Percentiles rank a stretch among this genome's conserved stretches.
These are phyloP conservation scores for Tritrichomonas foetus DNA, from an alignment of 208 protist genomes.

Conservation along the genomic window DNA sequence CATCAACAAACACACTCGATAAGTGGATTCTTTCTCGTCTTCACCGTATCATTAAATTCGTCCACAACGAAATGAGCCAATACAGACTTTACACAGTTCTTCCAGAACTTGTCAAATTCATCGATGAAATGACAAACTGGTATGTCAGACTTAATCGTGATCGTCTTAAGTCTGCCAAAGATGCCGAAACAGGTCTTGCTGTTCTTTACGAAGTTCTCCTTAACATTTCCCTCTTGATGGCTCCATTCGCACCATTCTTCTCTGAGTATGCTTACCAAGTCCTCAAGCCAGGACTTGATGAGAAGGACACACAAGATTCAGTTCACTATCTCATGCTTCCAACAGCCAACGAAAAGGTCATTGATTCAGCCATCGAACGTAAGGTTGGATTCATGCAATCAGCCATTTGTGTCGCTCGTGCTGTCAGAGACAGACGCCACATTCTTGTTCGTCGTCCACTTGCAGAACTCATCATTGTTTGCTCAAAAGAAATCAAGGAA, in stretches of 20 bases:
- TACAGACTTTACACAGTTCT: constrained; percentile 98
- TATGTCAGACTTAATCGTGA: constrained; percentile 94
- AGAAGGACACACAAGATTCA: constrained; percentile 64
- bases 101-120: constrained; percentile 86
- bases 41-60: constrained; percentile 79
- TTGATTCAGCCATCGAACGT: neutral
- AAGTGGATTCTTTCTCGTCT: constrained; percentile 91
- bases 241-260: constrained; percentile 97
- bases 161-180: constrained; percentile 64
- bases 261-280: constrained; percentile 92
- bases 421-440: neutral
- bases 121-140: constrained; percentile 97
- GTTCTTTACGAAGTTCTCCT: constrained; percentile 83
- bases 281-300: constrained; percentile 76
- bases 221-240: constrained; percentile 63
- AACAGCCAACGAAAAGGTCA: neutral
- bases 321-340: constrained; percentile 53
- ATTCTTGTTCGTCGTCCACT: neutral
- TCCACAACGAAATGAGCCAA: constrained; percentile 65
- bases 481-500: neutral
- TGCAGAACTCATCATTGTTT: neutral
- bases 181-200: constrained; percentile 42
- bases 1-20: constrained; percentile 77
- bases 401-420: neutral
- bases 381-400: constrained; percentile 5